Percentiles rank a stretch among this genome's conserved stretches.
Conservation (phyloP, 2,329 filamentous ascomycete genomes). For the Beauveria scarabaeidicola region DNA sequence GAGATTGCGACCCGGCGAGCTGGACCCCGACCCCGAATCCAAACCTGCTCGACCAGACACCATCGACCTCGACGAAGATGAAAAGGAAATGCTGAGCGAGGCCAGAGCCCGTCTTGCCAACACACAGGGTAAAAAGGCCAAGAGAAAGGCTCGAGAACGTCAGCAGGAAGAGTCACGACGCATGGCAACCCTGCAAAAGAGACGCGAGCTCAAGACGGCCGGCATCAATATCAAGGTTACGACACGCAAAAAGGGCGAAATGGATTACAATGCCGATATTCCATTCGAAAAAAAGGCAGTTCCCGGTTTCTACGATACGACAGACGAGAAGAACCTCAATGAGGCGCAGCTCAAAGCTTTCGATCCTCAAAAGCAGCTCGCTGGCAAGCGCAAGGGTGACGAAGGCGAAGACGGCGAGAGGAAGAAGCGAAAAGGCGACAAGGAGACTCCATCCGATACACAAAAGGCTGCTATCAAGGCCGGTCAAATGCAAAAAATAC, state of each 20-base stretch:
- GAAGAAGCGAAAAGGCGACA: conserved; percentile 84
- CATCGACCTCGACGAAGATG: conserved; percentile 95
- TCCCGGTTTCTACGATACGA: conserved; percentile 86
- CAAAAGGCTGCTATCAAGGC: conserved; percentile 86
- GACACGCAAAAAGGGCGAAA: conserved; percentile 87
- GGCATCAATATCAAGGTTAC: conserved; percentile 97
- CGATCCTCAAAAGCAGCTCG: conserved; percentile 84
- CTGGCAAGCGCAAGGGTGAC: conserved; percentile 88
- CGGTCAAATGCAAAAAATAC: conserved; percentile 86
- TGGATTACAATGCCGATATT: conserved; percentile 99
- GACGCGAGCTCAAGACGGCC: conserved; percentile 90
- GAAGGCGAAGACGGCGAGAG: conserved; percentile 74
- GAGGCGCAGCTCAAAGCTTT: conserved; percentile 78
- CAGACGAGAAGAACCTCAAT: conserved; percentile 71
- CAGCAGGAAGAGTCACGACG: conserved; percentile 92
- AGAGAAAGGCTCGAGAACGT: conserved; percentile 90
- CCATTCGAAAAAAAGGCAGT: conserved; percentile 91
- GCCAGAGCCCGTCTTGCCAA: conserved; percentile 93
- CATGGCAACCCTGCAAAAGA: conserved; percentile 85
- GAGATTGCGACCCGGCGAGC: conserved; percentile 78
- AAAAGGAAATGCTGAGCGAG: conserved; percentile 99
- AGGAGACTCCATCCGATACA: conserved; percentile 67
- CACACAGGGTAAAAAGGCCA: conserved; percentile 98
- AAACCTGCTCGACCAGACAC: conserved; percentile 94
- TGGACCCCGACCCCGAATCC: conserved; percentile 94